These are phyloP conservation scores for Phytophthora boehmeriae DNA, from an alignment of 352 stramenopile genomes.

Conservation along the genomic window DNA sequence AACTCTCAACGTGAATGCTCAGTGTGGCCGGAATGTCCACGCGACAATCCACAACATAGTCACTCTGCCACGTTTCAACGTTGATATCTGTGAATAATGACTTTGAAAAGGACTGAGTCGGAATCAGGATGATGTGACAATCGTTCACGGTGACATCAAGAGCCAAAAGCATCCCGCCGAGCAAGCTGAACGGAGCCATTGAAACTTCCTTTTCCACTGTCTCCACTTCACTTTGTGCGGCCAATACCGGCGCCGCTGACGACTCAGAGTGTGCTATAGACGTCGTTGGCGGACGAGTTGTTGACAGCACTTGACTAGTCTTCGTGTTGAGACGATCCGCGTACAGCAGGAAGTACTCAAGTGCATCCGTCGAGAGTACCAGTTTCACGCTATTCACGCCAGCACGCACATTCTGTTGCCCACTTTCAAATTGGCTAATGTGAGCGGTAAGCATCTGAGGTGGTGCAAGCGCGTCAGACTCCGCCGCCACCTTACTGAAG, in stretches of 20 bases:
- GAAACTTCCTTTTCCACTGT: conserved; percentile 43
- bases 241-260: conserved; percentile 26
- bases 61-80: conserved; percentile 44
- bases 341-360: conserved; percentile 73
- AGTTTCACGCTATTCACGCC: conserved; percentile 56
- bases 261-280: conserved; percentile 33
- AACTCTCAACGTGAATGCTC: conserved; percentile 51
- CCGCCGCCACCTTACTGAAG: conserved; percentile 42
- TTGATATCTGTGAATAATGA: conserved; percentile 64
- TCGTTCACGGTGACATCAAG: conserved; percentile 60
- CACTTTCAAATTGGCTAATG: conserved; percentile 50
- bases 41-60: conserved; percentile 56
- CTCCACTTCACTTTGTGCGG: conserved; percentile 41
- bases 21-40: conserved; percentile 58
- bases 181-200: conserved; percentile 69
- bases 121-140: conserved; percentile 57
- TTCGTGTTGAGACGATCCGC: conserved; percentile 62
- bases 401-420: conserved; percentile 49
- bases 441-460: conserved; percentile 55
- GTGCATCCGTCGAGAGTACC: conserved; percentile 42
- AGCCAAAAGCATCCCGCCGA: conserved; percentile 58
- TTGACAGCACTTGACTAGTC: conserved; percentile 55
- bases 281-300: conserved; percentile 39
- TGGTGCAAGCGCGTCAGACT: conserved; percentile 30
- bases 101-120: conserved; percentile 54